Conservation (phyloP, 495 filamentous ascomycete species). For the Trichoderma reesei region DNA sequence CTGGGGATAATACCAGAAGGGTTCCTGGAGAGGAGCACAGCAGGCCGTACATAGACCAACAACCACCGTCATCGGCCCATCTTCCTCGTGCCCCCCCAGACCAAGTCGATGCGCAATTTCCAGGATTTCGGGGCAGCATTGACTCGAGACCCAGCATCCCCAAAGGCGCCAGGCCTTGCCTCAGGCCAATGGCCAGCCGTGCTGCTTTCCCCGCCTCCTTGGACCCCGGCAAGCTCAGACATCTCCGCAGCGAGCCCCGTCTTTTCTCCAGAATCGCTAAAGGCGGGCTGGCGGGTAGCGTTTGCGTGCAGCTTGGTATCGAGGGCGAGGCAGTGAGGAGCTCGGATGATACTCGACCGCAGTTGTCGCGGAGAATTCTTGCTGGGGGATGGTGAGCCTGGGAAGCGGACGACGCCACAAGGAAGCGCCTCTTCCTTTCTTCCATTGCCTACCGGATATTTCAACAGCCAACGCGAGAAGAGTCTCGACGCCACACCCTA, state of each 20-base stretch:
- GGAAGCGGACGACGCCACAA: neutral
- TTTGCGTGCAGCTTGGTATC: neutral
- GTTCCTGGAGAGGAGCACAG: neutral
- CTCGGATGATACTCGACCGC: neutral
- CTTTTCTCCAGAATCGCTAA: constrained; percentile 8
- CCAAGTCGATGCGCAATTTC: neutral
- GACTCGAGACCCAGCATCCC: neutral
- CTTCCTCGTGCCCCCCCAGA: neutral
- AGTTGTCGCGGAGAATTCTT: neutral
- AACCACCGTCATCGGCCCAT: neutral
- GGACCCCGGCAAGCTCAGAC: neutral
- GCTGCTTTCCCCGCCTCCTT: neutral
- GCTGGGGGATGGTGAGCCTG: neutral
- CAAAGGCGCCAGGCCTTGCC: neutral
- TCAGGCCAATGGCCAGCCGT: neutral
- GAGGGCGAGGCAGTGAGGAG: neutral
- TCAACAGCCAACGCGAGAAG: neutral
- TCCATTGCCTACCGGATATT: neutral
- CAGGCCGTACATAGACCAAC: neutral
- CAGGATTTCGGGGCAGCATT: constrained; percentile 5
- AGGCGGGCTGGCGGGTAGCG: neutral
- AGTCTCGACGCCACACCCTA: neutral
- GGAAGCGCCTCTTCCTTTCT: neutral
- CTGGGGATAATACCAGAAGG: neutral
- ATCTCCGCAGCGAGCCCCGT: neutral